Conservation (phyloP, 495 filamentous ascomycete genomes). For the Aspergillus funiculosus region DNA sequence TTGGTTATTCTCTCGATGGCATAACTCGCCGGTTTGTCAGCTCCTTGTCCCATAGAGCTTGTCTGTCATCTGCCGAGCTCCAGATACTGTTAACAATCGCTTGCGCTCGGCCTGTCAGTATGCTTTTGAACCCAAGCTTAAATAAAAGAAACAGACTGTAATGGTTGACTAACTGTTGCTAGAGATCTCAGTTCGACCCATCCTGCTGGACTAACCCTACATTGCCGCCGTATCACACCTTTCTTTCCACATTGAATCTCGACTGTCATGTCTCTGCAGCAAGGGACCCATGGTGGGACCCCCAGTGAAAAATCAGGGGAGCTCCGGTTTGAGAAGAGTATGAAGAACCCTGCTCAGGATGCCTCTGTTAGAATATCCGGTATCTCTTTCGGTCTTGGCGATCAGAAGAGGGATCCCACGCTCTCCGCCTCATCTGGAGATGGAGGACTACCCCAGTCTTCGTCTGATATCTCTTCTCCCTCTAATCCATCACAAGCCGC, state of each 20-base stretch:
- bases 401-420: constrained; percentile 18
- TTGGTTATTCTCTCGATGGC: constrained; percentile 20
- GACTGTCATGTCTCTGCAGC: constrained; percentile 30
- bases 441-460: constrained; percentile 9
- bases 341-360: constrained; percentile 30
- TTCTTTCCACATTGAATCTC: constrained; percentile 6
- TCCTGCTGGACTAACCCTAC: constrained; percentile 13
- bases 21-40: constrained; percentile 6
- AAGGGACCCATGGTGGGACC: constrained; percentile 25
- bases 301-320: constrained; percentile 34
- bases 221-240: constrained; percentile 2
- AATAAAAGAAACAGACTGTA: too few species aligned
- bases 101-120: too few species aligned
- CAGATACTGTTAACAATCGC: too few species aligned
- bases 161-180: too few species aligned
- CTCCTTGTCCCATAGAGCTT: neutral
- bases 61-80: too few species aligned
- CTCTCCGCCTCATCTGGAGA: constrained; percentile 30
- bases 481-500: constrained; percentile 39
- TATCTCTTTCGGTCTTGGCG: constrained; percentile 15
- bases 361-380: constrained; percentile 26
- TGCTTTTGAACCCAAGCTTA: too few species aligned
- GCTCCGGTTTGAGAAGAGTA: constrained; percentile 31
- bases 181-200: constrained; percentile 15
- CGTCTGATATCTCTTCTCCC: constrained; percentile 26